Evolutionary conservation across 805 yeast species (phyloP), one percentile per base, ranked within the genome.

Genomic region (Yarrowia porcina): DNA sequence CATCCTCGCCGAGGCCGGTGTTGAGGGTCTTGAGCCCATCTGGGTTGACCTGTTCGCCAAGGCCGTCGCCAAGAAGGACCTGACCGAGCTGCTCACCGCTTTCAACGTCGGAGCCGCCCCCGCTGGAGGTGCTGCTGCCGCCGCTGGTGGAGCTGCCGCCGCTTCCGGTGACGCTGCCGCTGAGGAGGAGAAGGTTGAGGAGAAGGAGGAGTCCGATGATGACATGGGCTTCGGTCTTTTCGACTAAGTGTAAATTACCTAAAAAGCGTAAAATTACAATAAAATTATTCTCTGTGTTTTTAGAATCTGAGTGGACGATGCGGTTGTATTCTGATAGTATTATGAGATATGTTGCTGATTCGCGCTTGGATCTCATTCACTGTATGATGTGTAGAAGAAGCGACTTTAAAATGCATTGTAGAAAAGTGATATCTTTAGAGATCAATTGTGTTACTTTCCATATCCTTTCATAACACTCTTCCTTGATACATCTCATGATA

Each of bases 151-250:
- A 73, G 86, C 80, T 71, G 86, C 79, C 72, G 88, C 79, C 72
- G 89, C 77, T 66, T 88, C 81, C 65, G 89, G 79, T 65, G 92
- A 80, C 68, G 82, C 83, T 71, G 87, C 79, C 67, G 83, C 77
- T 66, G 84, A 76, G 69, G 83, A 78, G 72, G 80, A 75, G 71
- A 81, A 80, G 75, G 87, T 75, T 70, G 82, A 78, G 75, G 83
- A 75, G 72, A 82, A 79, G 76, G 79, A 75, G 69, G 85, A 82
- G 75, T 82, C 83, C 67, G 88, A 84, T 76, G 91, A 85, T 77
- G 96, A 89, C 80, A 89, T 90, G 96, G 96, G 96, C 76, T 86
- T 88, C 89, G 93, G 92, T 80, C 86, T 90, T 79, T 90, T 90
- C 85, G 96, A 89, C 82, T 89, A 89, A 74, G 63, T 68, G 52